Evolutionary conservation across 768 basidiomycete species (phyloP), one percentile per base, ranked within the genome.

Genomic region (Mycena leptocephala): DNA sequence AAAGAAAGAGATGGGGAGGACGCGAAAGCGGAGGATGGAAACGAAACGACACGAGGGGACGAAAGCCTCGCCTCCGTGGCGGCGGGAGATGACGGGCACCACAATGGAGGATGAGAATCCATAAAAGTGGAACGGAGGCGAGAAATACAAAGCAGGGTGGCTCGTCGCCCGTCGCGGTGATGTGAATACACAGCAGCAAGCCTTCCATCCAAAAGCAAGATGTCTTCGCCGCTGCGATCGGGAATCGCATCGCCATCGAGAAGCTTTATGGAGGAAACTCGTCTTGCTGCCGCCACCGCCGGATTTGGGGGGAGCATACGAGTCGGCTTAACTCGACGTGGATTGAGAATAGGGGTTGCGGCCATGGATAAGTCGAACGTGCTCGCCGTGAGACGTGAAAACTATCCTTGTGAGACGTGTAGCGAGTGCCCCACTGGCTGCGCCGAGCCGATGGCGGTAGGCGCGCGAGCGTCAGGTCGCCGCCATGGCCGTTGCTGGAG

Each of bases 401-500:
- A 51, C n/a, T 51, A 51, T 51, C 48, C 48, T 22, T 8, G 48
- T n/a, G 48, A 51, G 48, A 51, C 48, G 48, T 51, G 48, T 51
- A 51, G 48, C 48, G 48, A 37, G 35, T 13, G 35, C 35, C 35
- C n/a, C n/a, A n/a, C n/a, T 37, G 35, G 35, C 35, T 37, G 35
- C 35, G 35, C 35, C 35, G 35, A 37, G 35, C 35, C 35, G 35
- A 6, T 6, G 6, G 35, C 7, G 35, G 35, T 37, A 13, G 13
- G 22, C n/a, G 48, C 48, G 48, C 48, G 48, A 51, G n/a, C n/a
- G 8, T 51, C 48, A 24, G 48, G n/a, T 51, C 48, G 41, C 86
- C 48, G 48, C 48, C 80, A 79, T 87, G 43, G 26, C 33, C 30
- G 48, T 46, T 53, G 0, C 33, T 22, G 18, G 58, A n/a, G 58